phyloP scores from a whole-genome alignment of 495 filamentous ascomycete genomes.

The Friedmanniomyces simplex region DNA sequence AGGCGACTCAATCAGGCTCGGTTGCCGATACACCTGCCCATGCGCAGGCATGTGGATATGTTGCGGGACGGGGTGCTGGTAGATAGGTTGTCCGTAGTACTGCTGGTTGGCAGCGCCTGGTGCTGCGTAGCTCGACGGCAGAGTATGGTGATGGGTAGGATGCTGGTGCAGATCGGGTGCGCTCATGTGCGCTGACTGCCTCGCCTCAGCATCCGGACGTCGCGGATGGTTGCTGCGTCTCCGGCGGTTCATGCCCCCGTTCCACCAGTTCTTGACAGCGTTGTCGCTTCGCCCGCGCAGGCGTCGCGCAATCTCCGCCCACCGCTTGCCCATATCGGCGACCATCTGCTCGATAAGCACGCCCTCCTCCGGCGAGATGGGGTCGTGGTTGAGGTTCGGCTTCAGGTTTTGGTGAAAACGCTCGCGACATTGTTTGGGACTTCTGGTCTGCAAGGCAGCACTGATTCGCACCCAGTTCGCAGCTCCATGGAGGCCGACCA shows the following conservation, averaged over 20 bases:
- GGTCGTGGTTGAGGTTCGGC: slow-evolving; percentile 77
- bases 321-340: slow-evolving; percentile 71
- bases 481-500: slow-evolving; percentile 67
- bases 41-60: slow-evolving; percentile 9
- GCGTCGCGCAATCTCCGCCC: slow-evolving; percentile 87
- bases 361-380: slow-evolving; percentile 87
- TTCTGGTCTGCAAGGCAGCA: slow-evolving; percentile 60
- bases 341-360: slow-evolving; percentile 72
- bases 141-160: slow-evolving; percentile 19
- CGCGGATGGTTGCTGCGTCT: slow-evolving; percentile 41
- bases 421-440: slow-evolving; percentile 93
- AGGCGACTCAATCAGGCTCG: slow-evolving; percentile 44
- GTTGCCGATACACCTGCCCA: slow-evolving; percentile 29
- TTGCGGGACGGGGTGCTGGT: slow-evolving; percentile 1
- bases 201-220: slow-evolving; percentile 18
- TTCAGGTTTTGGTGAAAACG: slow-evolving; percentile 94
- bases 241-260: slow-evolving; percentile 81
- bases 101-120: neutral
- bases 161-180: slow-evolving; percentile 4
- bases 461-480: slow-evolving; percentile 92
- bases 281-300: slow-evolving; percentile 91
- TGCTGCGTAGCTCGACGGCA: slow-evolving; percentile 12
- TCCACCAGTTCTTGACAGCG: slow-evolving; percentile 99
- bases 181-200: slow-evolving; percentile 24
- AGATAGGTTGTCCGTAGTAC: slow-evolving; percentile 12